These are phyloP conservation scores for Puccinia horiana DNA, from an alignment of 1,284 basidiomycete species.

Conservation along the genomic window DNA sequence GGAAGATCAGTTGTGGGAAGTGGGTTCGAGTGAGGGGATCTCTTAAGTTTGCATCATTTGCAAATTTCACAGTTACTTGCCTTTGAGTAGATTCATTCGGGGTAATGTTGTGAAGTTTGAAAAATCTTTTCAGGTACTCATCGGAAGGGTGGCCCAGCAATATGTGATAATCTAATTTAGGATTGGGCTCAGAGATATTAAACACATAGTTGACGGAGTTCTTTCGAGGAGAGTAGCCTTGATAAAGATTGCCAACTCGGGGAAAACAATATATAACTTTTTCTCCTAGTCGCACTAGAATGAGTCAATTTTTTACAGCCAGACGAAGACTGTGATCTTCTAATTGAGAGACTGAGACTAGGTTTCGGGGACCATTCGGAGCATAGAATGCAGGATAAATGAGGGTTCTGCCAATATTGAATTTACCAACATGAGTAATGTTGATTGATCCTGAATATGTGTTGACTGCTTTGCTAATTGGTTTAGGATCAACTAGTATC, in stretches of 20 bases:
- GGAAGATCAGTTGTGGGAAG: neutral
- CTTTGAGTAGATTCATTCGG: neutral
- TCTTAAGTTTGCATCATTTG: neutral
- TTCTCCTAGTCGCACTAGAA: neutral
- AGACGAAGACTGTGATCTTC: neutral
- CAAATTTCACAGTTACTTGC: conserved; percentile 15
- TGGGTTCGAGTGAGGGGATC: neutral
- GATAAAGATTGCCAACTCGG: neutral
- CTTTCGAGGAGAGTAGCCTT: neutral
- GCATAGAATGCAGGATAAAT: neutral
- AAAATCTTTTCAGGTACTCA: neutral
- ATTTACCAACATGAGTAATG: neutral
- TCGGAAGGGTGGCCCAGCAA: neutral
- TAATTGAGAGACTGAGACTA: neutral
- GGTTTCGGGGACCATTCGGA: neutral
- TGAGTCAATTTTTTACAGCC: neutral
- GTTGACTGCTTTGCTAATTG: neutral
- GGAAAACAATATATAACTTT: neutral
- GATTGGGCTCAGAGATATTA: neutral
- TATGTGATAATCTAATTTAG: neutral
- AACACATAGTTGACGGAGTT: neutral
- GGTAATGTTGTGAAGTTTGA: neutral
- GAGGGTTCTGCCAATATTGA: neutral
- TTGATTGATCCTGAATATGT: neutral
- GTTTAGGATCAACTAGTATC: neutral